These are phyloP conservation scores for Purpureocillium lavendulum DNA, from an alignment of 2,329 filamentous ascomycete species.

Conservation along the genomic window DNA sequence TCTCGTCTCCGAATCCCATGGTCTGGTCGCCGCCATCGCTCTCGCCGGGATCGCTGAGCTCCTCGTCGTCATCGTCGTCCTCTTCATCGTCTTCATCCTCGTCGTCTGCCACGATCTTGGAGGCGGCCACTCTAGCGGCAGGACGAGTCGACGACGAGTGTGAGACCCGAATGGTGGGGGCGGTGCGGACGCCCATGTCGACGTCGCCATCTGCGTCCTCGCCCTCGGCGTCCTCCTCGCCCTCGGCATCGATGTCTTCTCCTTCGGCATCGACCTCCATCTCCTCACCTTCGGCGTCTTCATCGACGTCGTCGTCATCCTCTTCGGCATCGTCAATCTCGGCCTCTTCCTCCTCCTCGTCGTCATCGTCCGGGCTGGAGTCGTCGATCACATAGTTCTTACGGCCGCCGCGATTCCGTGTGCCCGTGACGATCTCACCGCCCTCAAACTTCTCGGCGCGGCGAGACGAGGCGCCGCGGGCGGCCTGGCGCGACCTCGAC, in stretches of 20 bases:
- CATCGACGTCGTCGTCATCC: slow-evolving; percentile 25
- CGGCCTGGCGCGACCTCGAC: slow-evolving; percentile 43
- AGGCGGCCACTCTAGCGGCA: slow-evolving; percentile 21
- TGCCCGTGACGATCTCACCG: slow-evolving; percentile 39
- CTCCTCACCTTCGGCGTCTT: slow-evolving; percentile 28
- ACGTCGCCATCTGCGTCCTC: slow-evolving; percentile 36
- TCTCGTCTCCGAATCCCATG: slow-evolving; percentile 33
- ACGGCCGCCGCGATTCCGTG: slow-evolving; percentile 45
- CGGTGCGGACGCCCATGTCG: slow-evolving; percentile 31
- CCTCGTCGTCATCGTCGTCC: slow-evolving; percentile 38
- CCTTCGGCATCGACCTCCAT: slow-evolving; percentile 31
- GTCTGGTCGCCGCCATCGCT: slow-evolving; percentile 35
- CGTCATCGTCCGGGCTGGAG: slow-evolving; percentile 40
- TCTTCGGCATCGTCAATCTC: slow-evolving; percentile 28
- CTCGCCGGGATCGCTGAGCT: slow-evolving; percentile 45
- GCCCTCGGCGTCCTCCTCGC: slow-evolving; percentile 37
- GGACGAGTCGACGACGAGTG: slow-evolving; percentile 27
- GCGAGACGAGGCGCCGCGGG: slow-evolving; percentile 26
- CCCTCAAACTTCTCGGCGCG: slow-evolving; percentile 30
- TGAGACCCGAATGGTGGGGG: slow-evolving; percentile 38
- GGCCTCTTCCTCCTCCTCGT: slow-evolving; percentile 29
- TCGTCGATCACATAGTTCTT: slow-evolving; percentile 55
- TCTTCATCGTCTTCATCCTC: slow-evolving; percentile 42
- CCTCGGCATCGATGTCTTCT: slow-evolving; percentile 36
- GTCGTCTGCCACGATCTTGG: slow-evolving; percentile 28